Evolutionary conservation across 352 stramenopile genomes (phyloP).

Genomic region (Globisporangium mamillatum): DNA sequence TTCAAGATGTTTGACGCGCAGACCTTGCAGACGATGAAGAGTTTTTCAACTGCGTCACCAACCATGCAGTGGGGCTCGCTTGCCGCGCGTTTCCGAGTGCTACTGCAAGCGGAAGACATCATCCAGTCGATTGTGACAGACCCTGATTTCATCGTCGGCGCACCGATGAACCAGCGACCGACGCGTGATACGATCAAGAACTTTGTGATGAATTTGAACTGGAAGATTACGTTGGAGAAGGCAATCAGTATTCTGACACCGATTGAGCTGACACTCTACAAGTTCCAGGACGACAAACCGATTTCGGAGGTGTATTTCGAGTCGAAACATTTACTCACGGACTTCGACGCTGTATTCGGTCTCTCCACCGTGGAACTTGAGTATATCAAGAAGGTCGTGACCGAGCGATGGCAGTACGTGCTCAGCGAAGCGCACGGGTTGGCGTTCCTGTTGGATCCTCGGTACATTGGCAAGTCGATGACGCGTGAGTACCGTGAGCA

Average conservation of each 20-base stretch:
- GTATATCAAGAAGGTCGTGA: conserved; percentile 85
- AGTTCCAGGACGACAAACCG: conserved; percentile 80
- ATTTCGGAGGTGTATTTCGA: conserved; percentile 86
- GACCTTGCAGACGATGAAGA: conserved; percentile 75
- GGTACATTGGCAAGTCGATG: conserved; percentile 84
- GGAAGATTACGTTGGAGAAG: conserved; percentile 80
- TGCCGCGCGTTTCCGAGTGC: conserved; percentile 59
- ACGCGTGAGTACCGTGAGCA: conserved; percentile 77
- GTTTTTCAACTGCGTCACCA: conserved; percentile 57
- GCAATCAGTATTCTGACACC: conserved; percentile 74
- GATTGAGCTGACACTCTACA: conserved; percentile 80
- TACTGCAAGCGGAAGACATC: conserved; percentile 65
- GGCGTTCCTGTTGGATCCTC: conserved; percentile 70
- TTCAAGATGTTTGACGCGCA: conserved; percentile 75
- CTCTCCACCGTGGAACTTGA: conserved; percentile 64
- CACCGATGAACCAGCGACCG: conserved; percentile 45
- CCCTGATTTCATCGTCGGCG: conserved; percentile 46
- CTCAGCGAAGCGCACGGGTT: conserved; percentile 72
- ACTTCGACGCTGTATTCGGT: conserved; percentile 76
- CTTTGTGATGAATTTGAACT: conserved; percentile 70
- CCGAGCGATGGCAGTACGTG: conserved; percentile 70
- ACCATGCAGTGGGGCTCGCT: conserved; percentile 72
- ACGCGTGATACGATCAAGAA: conserved; percentile 68
- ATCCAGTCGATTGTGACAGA: conserved; percentile 76
- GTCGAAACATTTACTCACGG: conserved; percentile 70